A percentile compares a stretch with the other conserved stretches of the same genome.
phyloP scores from a whole-genome alignment of 257 asterid species.

The Salvia miltiorrhiza region DNA sequence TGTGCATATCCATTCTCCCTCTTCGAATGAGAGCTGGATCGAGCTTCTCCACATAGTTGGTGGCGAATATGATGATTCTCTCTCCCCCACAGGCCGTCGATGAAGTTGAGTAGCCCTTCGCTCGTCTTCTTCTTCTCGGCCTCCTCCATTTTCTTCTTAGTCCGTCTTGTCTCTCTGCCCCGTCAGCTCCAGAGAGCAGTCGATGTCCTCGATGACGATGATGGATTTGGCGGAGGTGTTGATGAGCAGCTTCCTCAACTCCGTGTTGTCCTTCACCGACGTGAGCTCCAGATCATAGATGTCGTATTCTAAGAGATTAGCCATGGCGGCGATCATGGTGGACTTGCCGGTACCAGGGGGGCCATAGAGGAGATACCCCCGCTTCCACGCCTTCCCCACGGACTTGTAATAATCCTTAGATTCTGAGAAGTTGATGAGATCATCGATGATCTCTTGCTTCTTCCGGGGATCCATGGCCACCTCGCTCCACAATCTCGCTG shows the following conservation, averaged over 20 bases:
- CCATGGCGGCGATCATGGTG: constrained; percentile 59
- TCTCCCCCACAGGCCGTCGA: constrained; percentile 67
- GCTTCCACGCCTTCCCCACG: constrained; percentile 65
- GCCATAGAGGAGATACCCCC: constrained; percentile 46
- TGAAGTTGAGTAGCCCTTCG: constrained; percentile 57
- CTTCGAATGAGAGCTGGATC: constrained; percentile 57
- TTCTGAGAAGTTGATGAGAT: constrained; percentile 30
- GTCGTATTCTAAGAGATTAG: constrained; percentile 43
- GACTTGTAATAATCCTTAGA: constrained; percentile 45
- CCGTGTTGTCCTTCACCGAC: constrained; percentile 42
- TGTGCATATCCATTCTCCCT: constrained; percentile 63
- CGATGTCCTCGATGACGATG: constrained; percentile 54
- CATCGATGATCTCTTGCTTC: constrained; percentile 44
- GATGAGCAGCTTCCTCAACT: constrained; percentile 40
- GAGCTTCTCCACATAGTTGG: constrained; percentile 48
- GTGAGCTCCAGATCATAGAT: constrained; percentile 46
- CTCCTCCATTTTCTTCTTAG: background rate
- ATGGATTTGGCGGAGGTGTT: constrained; percentile 45
- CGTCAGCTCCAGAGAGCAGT: constrained; percentile 46
- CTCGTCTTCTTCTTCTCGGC: constrained; percentile 25
- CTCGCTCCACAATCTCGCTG: constrained; percentile 39
- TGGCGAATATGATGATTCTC: constrained; percentile 54
- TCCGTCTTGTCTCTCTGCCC: constrained; percentile 46
- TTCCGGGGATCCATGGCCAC: constrained; percentile 50
- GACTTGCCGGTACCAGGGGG: constrained; percentile 55